phyloP scores from a whole-genome alignment of 108 stramenopile species.

The Licmophora abbreviata region DNA sequence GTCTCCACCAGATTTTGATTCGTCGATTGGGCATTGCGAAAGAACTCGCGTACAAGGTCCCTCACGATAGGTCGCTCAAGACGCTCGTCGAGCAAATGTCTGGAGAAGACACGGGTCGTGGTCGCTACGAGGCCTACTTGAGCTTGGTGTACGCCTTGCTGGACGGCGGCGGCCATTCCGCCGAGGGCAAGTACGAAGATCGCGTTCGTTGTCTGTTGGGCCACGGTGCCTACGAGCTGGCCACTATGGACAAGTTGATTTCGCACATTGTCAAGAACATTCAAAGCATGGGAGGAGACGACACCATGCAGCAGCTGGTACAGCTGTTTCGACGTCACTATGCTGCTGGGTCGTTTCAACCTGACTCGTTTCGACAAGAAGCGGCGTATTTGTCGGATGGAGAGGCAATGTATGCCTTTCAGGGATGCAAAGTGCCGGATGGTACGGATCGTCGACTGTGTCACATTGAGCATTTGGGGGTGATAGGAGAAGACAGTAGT shows the following conservation, averaged over 20 bases:
- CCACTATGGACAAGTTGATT: constrained; percentile 88
- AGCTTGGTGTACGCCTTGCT: constrained; percentile 62
- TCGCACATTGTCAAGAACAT: constrained; percentile 79
- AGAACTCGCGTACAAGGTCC: constrained; percentile 47
- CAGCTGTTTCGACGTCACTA: constrained; percentile 73
- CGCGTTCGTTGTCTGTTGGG: constrained; percentile 73
- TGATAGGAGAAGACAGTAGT: constrained; percentile 70
- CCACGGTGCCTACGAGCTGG: constrained; percentile 78
- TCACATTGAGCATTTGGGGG: constrained; percentile 71
- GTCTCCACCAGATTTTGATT: constrained; percentile 76
- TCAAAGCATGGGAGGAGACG: constrained; percentile 76
- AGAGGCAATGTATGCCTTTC: constrained; percentile 84
- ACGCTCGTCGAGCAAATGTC: constrained; percentile 68
- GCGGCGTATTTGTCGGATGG: constrained; percentile 78
- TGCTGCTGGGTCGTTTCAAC: constrained; percentile 65
- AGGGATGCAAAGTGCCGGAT: constrained; percentile 55
- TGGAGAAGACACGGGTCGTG: constrained; percentile 40
- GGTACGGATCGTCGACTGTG: constrained; percentile 54
- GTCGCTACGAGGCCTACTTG: constrained; percentile 71
- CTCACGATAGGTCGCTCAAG: constrained; percentile 40
- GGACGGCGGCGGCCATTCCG: constrained; percentile 40
- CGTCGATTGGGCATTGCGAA: constrained; percentile 71
- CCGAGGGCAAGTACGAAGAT: constrained; percentile 68
- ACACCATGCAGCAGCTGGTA: constrained; percentile 71
- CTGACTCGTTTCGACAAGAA: constrained; percentile 79